Evolutionary conservation across 2,329 filamentous ascomycete genomes (phyloP).

Genomic region (Paraphoma chrysanthemicola): DNA sequence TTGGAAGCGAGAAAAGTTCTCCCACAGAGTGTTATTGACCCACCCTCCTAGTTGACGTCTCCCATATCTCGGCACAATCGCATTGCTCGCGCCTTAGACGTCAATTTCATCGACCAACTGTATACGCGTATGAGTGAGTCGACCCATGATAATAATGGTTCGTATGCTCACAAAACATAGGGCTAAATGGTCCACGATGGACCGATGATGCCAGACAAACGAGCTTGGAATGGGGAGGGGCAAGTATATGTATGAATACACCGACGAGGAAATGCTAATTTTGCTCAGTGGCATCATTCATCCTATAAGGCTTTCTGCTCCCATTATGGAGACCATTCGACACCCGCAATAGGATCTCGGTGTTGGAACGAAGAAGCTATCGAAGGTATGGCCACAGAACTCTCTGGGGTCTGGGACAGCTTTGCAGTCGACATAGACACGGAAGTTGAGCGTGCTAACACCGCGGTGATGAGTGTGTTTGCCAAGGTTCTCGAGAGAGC

Average conservation of each 20-base stretch:
- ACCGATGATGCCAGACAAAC: slow-evolving; percentile 32
- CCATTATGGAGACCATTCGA: slow-evolving; percentile 50
- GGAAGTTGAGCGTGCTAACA: slow-evolving; percentile 11
- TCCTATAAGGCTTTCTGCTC: slow-evolving; percentile 54
- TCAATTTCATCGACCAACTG: no score
- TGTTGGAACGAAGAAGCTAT: slow-evolving; percentile 59
- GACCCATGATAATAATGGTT: background rate
- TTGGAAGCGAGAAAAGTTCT: no score
- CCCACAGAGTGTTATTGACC: no score
- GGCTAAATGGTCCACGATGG: slow-evolving; percentile 33
- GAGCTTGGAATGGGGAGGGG: slow-evolving; percentile 42
- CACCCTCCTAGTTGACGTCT: no score
- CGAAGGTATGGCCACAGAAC: slow-evolving; percentile 42
- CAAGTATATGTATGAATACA: slow-evolving; percentile 39
- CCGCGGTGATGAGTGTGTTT: slow-evolving; percentile 12
- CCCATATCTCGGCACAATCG: no score
- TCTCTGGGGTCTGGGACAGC: slow-evolving; percentile 43
- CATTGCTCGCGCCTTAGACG: no score
- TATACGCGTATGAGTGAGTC: slow-evolving; percentile 23
- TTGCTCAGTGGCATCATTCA: slow-evolving; percentile 23
- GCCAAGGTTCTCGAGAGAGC: slow-evolving; percentile 5
- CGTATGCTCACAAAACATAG: slow-evolving; percentile 12
- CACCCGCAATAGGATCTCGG: slow-evolving; percentile 25
- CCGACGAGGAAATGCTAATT: slow-evolving; percentile 9
- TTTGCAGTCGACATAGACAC: slow-evolving; percentile 21